A percentile compares a stretch with the other conserved stretches of the same genome.
Evolutionary conservation across 2,329 filamentous ascomycete species (phyloP).

Genomic region (Aspergillus sp.): DNA sequence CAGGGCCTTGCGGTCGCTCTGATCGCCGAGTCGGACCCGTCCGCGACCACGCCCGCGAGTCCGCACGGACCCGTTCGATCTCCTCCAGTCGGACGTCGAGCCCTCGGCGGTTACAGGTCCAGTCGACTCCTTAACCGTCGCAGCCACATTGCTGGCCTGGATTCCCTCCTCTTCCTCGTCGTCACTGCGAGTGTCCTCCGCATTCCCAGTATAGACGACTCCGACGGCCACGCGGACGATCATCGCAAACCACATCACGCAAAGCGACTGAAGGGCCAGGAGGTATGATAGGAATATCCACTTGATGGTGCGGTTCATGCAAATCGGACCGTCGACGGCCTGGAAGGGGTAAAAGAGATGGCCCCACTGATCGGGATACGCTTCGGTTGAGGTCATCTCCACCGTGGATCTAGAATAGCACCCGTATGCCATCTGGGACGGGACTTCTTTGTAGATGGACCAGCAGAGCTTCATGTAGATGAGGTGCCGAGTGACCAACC

Average conservation of each 20-base stretch:
- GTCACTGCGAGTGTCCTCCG: slow-evolving; percentile 81
- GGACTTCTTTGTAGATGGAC: slow-evolving; percentile 64
- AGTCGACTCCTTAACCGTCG: slow-evolving; percentile 15
- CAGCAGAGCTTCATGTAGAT: slow-evolving; percentile 72
- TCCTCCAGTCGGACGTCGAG: slow-evolving; percentile 23
- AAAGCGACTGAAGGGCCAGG: slow-evolving; percentile 67
- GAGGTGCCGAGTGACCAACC: slow-evolving; percentile 75
- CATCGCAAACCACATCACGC: slow-evolving; percentile 80
- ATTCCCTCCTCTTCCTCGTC: slow-evolving; percentile 64
- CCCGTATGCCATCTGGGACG: slow-evolving; percentile 53
- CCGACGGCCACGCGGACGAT: slow-evolving; percentile 74
- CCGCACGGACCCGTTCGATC: slow-evolving; percentile 24
- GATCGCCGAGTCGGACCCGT: slow-evolving; percentile 30
- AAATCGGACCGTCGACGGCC: slow-evolving; percentile 62
- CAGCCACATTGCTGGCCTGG: slow-evolving; percentile 33
- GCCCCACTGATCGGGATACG: slow-evolving; percentile 36
- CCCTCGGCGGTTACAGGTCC: slow-evolving; percentile 15
- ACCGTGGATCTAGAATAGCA: slow-evolving; percentile 55
- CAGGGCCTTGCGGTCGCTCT: slow-evolving; percentile 56
- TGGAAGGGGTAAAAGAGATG: slow-evolving; percentile 68
- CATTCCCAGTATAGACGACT: slow-evolving; percentile 63
- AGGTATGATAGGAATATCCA: slow-evolving; percentile 70
- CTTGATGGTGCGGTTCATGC: slow-evolving; percentile 66
- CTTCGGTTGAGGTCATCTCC: slow-evolving; percentile 25
- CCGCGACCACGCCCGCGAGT: slow-evolving; percentile 29